phyloP scores from a whole-genome alignment of 164 flowering plant genomes.

The Vitis riparia region DNA sequence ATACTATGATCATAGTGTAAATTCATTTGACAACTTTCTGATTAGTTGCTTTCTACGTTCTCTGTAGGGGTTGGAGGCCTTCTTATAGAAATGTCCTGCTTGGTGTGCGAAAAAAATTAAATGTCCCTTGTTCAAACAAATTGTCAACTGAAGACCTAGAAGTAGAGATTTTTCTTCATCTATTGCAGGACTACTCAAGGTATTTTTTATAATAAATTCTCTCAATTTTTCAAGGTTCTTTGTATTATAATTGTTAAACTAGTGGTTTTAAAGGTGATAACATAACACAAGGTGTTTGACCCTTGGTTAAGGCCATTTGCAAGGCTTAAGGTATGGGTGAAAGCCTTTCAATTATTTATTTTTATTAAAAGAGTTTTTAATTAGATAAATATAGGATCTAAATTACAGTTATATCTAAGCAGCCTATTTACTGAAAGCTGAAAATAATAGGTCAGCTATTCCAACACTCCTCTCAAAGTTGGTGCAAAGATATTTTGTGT shows the following conservation, averaged over 20 bases:
- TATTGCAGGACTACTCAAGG: constrained; percentile 67
- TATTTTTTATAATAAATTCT: constrained; percentile 11
- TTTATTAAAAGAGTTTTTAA: no score
- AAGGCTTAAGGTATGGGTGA: no score
- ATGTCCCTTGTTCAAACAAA: constrained; percentile 77
- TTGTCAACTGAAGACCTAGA: constrained; percentile 79
- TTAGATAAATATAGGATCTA: no score
- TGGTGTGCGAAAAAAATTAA: constrained; percentile 63
- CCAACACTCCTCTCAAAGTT: no score
- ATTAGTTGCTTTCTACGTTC: constrained; percentile 3
- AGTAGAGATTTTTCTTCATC: constrained; percentile 88
- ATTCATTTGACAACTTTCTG: neutral
- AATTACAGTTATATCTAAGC: no score
- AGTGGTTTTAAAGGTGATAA: neutral
- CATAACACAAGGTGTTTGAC: neutral
- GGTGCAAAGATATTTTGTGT: no score
- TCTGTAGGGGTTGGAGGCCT: constrained; percentile 87
- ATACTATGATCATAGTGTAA: no score
- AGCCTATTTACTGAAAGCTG: no score
- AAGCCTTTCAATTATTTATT: no score
- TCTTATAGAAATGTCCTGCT: constrained; percentile 85
- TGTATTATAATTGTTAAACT: neutral
- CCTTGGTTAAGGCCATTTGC: no score
- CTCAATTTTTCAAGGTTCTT: neutral
- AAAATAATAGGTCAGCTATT: no score